Base-by-base conservation (phyloP, 2,329 filamentous ascomycete species). In the Apiospora rasikravindrae region DNA sequence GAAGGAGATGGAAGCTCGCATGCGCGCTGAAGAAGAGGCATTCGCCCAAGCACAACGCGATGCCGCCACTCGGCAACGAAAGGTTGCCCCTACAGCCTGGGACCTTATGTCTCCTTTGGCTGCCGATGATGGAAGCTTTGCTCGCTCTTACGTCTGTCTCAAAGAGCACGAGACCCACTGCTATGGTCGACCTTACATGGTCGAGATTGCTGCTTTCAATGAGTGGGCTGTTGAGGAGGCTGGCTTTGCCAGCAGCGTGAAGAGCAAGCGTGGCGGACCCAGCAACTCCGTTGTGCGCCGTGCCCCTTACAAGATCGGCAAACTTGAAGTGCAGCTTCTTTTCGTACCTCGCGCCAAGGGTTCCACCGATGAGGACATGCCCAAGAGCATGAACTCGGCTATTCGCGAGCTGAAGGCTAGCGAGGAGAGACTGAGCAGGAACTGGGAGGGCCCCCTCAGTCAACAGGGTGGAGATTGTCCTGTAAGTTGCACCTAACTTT, bases 381-480 rank as follows among this genome's bases (percentile, higher is more conserved):
- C 96, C 71, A 98, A 98, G 91, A 98, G 95, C 86, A 98, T 99
- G 95, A 97, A 96, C 83, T 93, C 94, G 61, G 98, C 95, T 82
- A 93, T 98, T 77, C 90, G 96, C 24, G 96, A 98, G 84, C 91
- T 99, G 84, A 94, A 93, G 83, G 94, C 96, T 70, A 95, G 96
- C 1, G 95, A 98, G 81, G 93, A 93, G 81, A 88, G 93, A 74
- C 89, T 93, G 74, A 88, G 92, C 68, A 91, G 93, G 74, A 92
- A 91, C 77, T 97, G 90, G 87, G 96, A 99, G 82, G 96, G 96
- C 42, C 91, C 93, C 79, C 86, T 99, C 73, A 98, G 95, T 81
- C 96, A 99, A 81, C 96, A 99, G 84, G 96, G 96, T 80, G 96
- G 96, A 77, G 96, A 99, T 81, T 99, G 96, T 83, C 95, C 95